Conservation (phyloP, 2,329 filamentous ascomycete species). For the Arachnomyces sp. region DNA sequence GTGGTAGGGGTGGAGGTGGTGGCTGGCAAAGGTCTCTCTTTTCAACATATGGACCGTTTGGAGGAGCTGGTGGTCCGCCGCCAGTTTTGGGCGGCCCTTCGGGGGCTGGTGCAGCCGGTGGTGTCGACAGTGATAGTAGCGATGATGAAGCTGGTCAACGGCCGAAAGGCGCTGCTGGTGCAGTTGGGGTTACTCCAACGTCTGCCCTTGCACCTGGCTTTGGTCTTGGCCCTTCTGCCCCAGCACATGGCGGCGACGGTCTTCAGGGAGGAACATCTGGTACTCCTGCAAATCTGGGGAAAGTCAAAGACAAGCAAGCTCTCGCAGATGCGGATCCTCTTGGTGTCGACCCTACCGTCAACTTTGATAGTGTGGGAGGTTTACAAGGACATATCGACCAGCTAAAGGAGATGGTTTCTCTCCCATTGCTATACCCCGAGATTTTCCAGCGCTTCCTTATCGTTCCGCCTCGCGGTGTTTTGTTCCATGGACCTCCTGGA, state of each 20-base stretch:
- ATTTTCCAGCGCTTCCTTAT: constrained; percentile 87
- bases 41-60: constrained; percentile 87
- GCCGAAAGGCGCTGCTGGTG: constrained; percentile 46
- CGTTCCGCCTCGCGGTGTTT: constrained; percentile 83
- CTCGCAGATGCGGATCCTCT: constrained; percentile 90
- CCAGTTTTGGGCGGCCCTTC: constrained; percentile 67
- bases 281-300: constrained; percentile 76
- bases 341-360: constrained; percentile 84
- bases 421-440: constrained; percentile 89
- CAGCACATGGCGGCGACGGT: constrained; percentile 46
- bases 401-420: constrained; percentile 95
- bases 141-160: constrained; percentile 77
- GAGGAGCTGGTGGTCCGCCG: constrained; percentile 65
- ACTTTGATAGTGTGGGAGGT: constrained; percentile 89
- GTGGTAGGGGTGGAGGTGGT: constrained; percentile 51
- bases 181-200: constrained; percentile 56
- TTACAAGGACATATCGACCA: constrained; percentile 91
- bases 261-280: constrained; percentile 45
- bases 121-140: constrained; percentile 89
- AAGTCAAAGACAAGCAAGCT: constrained; percentile 84
- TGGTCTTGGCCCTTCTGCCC: constrained; percentile 45
- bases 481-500: constrained; percentile 94
- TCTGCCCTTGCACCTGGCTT: constrained; percentile 44
- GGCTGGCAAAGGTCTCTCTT: constrained; percentile 74
- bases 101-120: constrained; percentile 59